A percentile compares a stretch with the other conserved stretches of the same genome.
phyloP scores from a whole-genome alignment of 169 alveolate species.

The Eimeria tenella region DNA sequence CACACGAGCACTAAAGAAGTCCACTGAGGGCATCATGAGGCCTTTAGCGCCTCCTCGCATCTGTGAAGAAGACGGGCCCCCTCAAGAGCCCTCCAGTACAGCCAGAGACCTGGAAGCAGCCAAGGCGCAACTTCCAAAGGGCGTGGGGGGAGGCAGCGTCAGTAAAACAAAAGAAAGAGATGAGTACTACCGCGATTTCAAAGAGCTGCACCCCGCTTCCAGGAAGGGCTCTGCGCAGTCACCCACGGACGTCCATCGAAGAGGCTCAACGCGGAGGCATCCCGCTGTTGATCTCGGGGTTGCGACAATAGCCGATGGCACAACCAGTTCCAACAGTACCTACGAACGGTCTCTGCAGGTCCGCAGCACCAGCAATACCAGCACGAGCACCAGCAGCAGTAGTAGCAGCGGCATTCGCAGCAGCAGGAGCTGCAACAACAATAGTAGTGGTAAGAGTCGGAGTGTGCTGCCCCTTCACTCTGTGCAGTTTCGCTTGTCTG shows the following conservation, averaged over 20 bases:
- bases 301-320: too few relatives aligned
- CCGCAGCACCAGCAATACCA: constrained; percentile 29
- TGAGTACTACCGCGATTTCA: too few relatives aligned
- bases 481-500: constrained; percentile 27
- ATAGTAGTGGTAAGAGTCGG: not conserved
- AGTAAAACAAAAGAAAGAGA: too few relatives aligned
- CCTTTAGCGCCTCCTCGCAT: not conserved
- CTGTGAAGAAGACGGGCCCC: not conserved
- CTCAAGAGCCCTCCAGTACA: not conserved
- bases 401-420: not conserved
- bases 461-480: not conserved
- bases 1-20: too few relatives aligned
- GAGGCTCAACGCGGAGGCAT: too few relatives aligned
- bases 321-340: too few relatives aligned
- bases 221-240: too few relatives aligned
- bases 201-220: not conserved
- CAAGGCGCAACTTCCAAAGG: too few relatives aligned
- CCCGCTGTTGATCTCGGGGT: too few relatives aligned
- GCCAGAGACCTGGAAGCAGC: too few relatives aligned
- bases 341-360: not conserved
- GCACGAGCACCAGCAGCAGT: constrained; percentile 45
- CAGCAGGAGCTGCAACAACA: constrained; percentile 44
- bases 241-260: too few relatives aligned
- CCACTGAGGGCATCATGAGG: not conserved
- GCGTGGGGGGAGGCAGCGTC: too few relatives aligned